Percentiles rank a stretch among this genome's conserved stretches.
Evolutionary conservation across 257 asterid genomes (phyloP).

Genomic region (Capsicum pubescens): DNA sequence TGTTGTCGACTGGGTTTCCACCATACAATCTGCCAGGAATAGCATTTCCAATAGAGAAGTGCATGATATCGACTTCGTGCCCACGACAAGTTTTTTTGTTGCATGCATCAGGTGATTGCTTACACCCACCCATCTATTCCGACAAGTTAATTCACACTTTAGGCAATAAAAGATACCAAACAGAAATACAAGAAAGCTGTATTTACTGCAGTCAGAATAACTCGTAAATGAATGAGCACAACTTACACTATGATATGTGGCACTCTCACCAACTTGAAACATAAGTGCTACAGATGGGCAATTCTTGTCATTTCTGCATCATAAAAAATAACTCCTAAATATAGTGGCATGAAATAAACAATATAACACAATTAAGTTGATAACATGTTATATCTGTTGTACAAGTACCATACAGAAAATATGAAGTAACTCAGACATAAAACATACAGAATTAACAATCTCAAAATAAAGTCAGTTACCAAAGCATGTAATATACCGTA

Average conservation of each 20-base stretch:
- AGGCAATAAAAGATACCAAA: conserved; percentile 28
- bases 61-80: conserved; percentile 88
- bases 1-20: conserved; percentile 49
- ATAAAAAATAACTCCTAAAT: conserved; percentile 32
- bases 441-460: background rate
- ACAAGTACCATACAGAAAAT: background rate
- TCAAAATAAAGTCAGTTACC: background rate
- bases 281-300: conserved; percentile 85
- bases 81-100: conserved; percentile 72
- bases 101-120: conserved; percentile 70
- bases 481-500: background rate
- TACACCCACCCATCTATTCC: conserved; percentile 90
- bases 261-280: conserved; percentile 88
- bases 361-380: background rate
- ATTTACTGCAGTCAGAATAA: background rate
- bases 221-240: background rate
- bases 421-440: background rate
- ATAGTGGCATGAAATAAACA: background rate
- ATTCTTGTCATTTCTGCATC: conserved; percentile 62
- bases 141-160: conserved; percentile 33
- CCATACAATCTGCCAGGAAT: conserved; percentile 88
- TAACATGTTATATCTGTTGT: background rate
- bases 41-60: conserved; percentile 83
- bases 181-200: conserved; percentile 9
- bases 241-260: conserved; percentile 77